Evolutionary conservation across 1,284 basidiomycete species (phyloP).

Genomic region (Trichosporon sp.): DNA sequence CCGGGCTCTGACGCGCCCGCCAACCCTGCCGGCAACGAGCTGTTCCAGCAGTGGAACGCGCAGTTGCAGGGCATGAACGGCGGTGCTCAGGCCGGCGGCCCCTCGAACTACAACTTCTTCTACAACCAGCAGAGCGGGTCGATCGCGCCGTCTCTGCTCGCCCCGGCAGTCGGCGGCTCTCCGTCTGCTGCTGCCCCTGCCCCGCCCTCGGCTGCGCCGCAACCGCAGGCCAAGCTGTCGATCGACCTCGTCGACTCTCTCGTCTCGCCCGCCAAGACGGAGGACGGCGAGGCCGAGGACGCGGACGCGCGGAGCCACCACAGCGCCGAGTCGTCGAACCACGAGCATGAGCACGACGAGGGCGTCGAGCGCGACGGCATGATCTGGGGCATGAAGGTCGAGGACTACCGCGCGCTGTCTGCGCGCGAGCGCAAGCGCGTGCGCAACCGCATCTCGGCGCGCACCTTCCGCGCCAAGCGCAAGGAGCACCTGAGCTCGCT

Average conservation of each 20-base stretch:
- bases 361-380: conserved; percentile 50
- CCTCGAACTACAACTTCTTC: conserved; percentile 18
- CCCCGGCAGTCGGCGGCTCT: conserved; percentile 2
- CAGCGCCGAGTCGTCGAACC: not conserved
- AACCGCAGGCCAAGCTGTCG: conserved; percentile 17
- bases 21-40: conserved; percentile 7
- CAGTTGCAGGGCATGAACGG: conserved; percentile 11
- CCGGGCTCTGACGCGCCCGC: conserved; percentile 10
- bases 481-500: conserved; percentile 47
- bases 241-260: conserved; percentile 21
- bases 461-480: conserved; percentile 49
- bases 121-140: conserved; percentile 17
- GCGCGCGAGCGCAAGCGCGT: conserved; percentile 49
- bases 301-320: conserved; percentile 14
- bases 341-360: conserved; percentile 43
- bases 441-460: conserved; percentile 47
- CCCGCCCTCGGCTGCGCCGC: conserved; percentile 11
- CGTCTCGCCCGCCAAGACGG: conserved; percentile 12
- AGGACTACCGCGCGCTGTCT: conserved; percentile 43
- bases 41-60: conserved; percentile 22
- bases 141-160: conserved; percentile 37
- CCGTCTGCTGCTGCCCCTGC: not conserved
- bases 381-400: conserved; percentile 51
- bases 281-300: conserved; percentile 31
- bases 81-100: conserved; percentile 11